phyloP scores from a whole-genome alignment of 2,329 filamentous ascomycete genomes.

The Penicillium sp. region DNA sequence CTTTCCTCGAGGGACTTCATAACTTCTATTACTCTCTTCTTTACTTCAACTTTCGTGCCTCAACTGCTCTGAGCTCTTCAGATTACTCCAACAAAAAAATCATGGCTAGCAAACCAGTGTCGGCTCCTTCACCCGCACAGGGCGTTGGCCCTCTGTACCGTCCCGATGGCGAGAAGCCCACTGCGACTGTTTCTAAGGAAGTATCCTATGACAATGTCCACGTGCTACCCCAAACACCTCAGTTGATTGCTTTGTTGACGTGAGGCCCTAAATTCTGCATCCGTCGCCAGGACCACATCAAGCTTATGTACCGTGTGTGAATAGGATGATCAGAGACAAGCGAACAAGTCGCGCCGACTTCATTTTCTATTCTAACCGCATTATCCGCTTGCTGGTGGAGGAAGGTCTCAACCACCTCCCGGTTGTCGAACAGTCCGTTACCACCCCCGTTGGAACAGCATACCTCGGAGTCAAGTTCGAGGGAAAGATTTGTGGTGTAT shows the following conservation, averaged over 20 bases:
- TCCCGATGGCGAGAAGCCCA: slow-evolving; percentile 74
- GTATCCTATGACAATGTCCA: slow-evolving; percentile 85
- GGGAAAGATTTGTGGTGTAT: slow-evolving; percentile 97
- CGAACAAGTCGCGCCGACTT: slow-evolving; percentile 91
- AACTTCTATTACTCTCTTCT: slow-evolving; percentile 4
- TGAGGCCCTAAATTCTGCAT: slow-evolving; percentile 55
- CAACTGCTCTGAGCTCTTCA: neutral
- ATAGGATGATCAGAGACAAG: slow-evolving; percentile 91
- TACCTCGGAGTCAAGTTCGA: slow-evolving; percentile 94
- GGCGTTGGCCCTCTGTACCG: slow-evolving; percentile 80
- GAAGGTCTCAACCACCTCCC: slow-evolving; percentile 97
- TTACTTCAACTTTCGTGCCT: neutral
- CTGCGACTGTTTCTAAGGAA: slow-evolving; percentile 82
- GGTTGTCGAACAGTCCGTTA: slow-evolving; percentile 83
- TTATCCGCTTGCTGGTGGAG: slow-evolving; percentile 94
- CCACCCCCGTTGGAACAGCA: slow-evolving; percentile 82
- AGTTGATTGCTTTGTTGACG: slow-evolving; percentile 96
- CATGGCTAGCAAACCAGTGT: slow-evolving; percentile 31
- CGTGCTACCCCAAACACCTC: slow-evolving; percentile 87
- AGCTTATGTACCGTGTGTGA: slow-evolving; percentile 13
- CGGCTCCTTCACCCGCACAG: slow-evolving; percentile 55
- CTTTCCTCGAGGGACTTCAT: neutral
- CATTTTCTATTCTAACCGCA: slow-evolving; percentile 98
- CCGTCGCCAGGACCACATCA: slow-evolving; percentile 2
- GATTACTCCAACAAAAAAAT: neutral